Evolutionary conservation across 2,329 filamentous ascomycete species (phyloP).

Genomic region (Hymenoscyphus fructigenus): DNA sequence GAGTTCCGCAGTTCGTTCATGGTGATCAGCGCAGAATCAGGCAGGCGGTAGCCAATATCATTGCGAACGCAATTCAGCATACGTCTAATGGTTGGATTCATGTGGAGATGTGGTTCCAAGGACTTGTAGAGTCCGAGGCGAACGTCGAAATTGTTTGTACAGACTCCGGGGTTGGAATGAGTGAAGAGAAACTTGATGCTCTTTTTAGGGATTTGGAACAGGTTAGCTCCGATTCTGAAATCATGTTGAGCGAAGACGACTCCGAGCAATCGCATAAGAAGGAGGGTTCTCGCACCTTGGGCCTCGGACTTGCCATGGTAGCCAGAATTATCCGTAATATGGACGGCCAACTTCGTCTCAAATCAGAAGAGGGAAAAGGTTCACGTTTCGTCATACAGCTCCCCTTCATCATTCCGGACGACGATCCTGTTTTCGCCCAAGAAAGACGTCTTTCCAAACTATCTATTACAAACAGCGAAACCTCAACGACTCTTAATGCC

Average conservation of each 20-base stretch:
- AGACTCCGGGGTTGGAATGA: slow-evolving; percentile 77
- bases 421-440: slow-evolving; percentile 24
- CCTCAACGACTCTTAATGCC: background rate
- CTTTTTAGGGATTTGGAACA: slow-evolving; percentile 60
- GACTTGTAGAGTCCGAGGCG: slow-evolving; percentile 52
- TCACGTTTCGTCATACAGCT: slow-evolving; percentile 80
- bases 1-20: slow-evolving; percentile 67
- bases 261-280: slow-evolving; percentile 26
- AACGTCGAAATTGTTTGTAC: slow-evolving; percentile 73
- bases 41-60: slow-evolving; percentile 79
- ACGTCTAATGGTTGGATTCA: slow-evolving; percentile 67
- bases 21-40: slow-evolving; percentile 80
- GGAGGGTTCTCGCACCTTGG: slow-evolving; percentile 54
- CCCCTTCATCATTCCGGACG: slow-evolving; percentile 64
- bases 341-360: slow-evolving; percentile 81
- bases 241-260: slow-evolving; percentile 20
- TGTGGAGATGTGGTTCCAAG: slow-evolving; percentile 66
- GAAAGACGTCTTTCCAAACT: background rate
- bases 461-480: background rate
- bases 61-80: slow-evolving; percentile 81
- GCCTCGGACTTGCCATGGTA: slow-evolving; percentile 85
- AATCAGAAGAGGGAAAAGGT: slow-evolving; percentile 79
- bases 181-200: slow-evolving; percentile 53
- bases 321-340: slow-evolving; percentile 84
- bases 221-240: slow-evolving; percentile 48